A percentile compares a stretch with the other conserved stretches of the same genome.
Evolutionary conservation across 805 yeast genomes (phyloP).

Genomic region (Saccharomycopsis sp.): DNA sequence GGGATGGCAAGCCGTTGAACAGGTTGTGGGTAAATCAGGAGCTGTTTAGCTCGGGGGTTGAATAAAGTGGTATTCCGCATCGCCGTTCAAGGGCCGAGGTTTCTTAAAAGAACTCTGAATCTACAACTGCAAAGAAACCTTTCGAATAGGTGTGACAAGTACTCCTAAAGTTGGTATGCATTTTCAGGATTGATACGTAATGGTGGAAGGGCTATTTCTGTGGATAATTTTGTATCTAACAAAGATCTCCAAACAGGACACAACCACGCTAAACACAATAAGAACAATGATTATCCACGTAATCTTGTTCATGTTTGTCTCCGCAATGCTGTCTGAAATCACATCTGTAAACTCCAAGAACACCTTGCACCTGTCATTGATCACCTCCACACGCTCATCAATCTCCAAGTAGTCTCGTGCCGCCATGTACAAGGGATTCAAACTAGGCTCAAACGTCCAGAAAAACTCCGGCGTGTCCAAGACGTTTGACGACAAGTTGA

Average conservation of each 20-base stretch:
- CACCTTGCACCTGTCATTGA: slow-evolving; percentile 89
- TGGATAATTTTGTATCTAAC: slow-evolving; percentile 41
- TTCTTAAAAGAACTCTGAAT: too few relatives aligned
- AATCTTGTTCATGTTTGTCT: slow-evolving; percentile 81
- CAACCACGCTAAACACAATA: slow-evolving; percentile 67
- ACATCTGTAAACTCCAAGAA: slow-evolving; percentile 90
- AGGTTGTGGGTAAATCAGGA: too few relatives aligned
- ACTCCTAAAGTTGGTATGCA: too few relatives aligned
- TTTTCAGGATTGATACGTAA: too few relatives aligned
- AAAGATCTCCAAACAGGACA: slow-evolving; percentile 64
- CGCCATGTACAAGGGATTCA: slow-evolving; percentile 86
- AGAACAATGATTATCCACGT: slow-evolving; percentile 84
- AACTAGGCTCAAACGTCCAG: slow-evolving; percentile 93
- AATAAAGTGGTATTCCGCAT: too few relatives aligned
- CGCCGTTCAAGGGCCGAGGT: too few relatives aligned
- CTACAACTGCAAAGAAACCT: too few relatives aligned
- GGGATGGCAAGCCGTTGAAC: too few relatives aligned
- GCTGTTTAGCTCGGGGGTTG: too few relatives aligned
- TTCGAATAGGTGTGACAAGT: too few relatives aligned
- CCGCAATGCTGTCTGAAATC: slow-evolving; percentile 89
- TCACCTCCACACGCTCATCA: slow-evolving; percentile 87
- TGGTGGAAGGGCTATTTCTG: too few relatives aligned
- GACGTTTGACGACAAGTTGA: slow-evolving; percentile 81
- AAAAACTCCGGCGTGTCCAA: slow-evolving; percentile 93
- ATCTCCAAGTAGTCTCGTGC: slow-evolving; percentile 89